Conservation (phyloP, 257 asterid species). For the Solanum ossicruentum region DNA sequence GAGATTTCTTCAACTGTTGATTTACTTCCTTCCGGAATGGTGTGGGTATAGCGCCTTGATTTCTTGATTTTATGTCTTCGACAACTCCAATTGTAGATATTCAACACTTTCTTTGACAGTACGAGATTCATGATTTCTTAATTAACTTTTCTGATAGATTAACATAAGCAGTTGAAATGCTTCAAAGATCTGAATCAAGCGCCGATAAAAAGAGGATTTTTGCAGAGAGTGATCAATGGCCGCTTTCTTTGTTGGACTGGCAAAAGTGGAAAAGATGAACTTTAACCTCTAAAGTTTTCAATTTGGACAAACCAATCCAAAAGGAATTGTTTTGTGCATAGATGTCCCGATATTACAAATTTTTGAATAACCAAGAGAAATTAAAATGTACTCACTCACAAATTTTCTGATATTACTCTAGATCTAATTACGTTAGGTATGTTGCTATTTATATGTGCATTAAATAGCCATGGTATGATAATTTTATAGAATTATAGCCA, state of each 20-base stretch:
- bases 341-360: too few relatives aligned
- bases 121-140: background rate
- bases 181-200: background rate
- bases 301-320: background rate
- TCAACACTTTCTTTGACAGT: background rate
- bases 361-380: too few relatives aligned
- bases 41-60: background rate
- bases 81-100: background rate
- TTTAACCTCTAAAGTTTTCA: background rate
- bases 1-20: conserved; percentile 46
- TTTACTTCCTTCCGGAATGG: conserved; percentile 23
- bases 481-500: too few relatives aligned
- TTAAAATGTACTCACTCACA: too few relatives aligned
- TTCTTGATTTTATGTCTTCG: background rate
- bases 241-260: background rate
- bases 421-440: too few relatives aligned
- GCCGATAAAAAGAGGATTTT: background rate
- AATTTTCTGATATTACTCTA: too few relatives aligned
- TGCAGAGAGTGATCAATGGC: background rate
- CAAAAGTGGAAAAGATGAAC: background rate
- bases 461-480: too few relatives aligned
- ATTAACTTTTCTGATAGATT: background rate
- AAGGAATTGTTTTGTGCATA: background rate
- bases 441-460: too few relatives aligned
- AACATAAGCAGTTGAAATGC: background rate